phyloP scores from a whole-genome alignment of 306 rosid genomes.

The Crotalaria pallida region DNA sequence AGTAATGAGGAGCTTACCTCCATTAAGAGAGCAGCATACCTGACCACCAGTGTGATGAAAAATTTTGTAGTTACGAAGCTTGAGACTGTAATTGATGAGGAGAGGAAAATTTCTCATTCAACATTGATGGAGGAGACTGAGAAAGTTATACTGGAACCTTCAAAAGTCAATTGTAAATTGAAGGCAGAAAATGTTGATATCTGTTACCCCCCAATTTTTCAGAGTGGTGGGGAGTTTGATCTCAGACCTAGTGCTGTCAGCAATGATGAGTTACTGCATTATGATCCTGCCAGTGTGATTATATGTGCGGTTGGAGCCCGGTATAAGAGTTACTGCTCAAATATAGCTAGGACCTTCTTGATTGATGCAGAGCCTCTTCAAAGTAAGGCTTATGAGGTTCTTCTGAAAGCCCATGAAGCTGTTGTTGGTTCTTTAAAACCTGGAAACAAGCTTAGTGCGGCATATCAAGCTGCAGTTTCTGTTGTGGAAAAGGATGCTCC shows the following conservation, averaged over 20 bases:
- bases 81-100: constrained; percentile 89
- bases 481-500: constrained; percentile 80
- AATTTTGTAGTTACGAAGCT: constrained; percentile 77
- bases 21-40: constrained; percentile 75
- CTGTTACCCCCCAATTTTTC: constrained; percentile 91
- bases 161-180: constrained; percentile 66
- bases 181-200: constrained; percentile 89
- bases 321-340: constrained; percentile 89
- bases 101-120: constrained; percentile 78
- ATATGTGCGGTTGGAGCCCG: constrained; percentile 91
- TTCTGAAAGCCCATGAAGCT: constrained; percentile 81
- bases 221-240: constrained; percentile 92
- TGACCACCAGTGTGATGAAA: constrained; percentile 74
- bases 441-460: constrained; percentile 59
- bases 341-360: constrained; percentile 79
- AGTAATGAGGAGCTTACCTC: constrained; percentile 64
- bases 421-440: constrained; percentile 66
- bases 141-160: constrained; percentile 76
- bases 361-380: constrained; percentile 82
- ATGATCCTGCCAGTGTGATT: constrained; percentile 81
- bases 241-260: constrained; percentile 95
- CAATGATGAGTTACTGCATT: constrained; percentile 77
- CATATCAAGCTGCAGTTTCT: constrained; percentile 74
- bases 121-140: constrained; percentile 90
- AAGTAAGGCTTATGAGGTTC: constrained; percentile 85